Percentiles rank a stretch among this genome's conserved stretches.
These are phyloP conservation scores for Gracilaria vermiculophylla DNA, from an alignment of 23 red algal genomes.

Conservation along the genomic window DNA sequence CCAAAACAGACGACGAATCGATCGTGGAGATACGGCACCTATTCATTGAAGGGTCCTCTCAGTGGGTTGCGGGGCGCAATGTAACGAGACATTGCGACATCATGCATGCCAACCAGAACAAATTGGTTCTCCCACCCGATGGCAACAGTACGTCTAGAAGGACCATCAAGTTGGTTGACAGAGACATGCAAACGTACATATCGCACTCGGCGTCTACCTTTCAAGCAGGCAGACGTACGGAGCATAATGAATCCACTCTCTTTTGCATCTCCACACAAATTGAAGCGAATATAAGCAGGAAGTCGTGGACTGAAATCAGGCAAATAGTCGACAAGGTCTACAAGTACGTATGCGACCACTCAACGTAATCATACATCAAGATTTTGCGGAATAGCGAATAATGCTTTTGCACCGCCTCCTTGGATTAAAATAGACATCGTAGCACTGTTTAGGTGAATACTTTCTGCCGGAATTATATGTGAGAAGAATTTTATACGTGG, in stretches of 20 bases:
- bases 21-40: not conserved
- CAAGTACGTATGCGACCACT: not conserved
- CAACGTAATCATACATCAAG: not conserved
- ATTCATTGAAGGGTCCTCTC: not conserved
- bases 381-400: too few species aligned
- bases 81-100: constrained; percentile 3
- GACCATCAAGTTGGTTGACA: not conserved
- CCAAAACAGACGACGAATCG: not conserved
- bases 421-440: too few species aligned
- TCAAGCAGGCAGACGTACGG: too few species aligned
- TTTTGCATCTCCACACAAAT: not conserved
- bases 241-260: not conserved
- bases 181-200: constrained; percentile 33
- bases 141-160: not conserved
- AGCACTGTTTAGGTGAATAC: too few species aligned
- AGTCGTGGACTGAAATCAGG: too few species aligned
- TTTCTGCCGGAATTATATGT: too few species aligned
- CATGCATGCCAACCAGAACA: not conserved
- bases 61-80: not conserved
- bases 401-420: too few species aligned
- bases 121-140: not conserved
- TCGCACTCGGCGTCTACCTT: not conserved
- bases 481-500: too few species aligned
- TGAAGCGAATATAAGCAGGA: not conserved
- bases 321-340: constrained; percentile 21